Evolutionary conservation across 805 yeast genomes (phyloP).

Genomic region (Brettanomyces nanus): DNA sequence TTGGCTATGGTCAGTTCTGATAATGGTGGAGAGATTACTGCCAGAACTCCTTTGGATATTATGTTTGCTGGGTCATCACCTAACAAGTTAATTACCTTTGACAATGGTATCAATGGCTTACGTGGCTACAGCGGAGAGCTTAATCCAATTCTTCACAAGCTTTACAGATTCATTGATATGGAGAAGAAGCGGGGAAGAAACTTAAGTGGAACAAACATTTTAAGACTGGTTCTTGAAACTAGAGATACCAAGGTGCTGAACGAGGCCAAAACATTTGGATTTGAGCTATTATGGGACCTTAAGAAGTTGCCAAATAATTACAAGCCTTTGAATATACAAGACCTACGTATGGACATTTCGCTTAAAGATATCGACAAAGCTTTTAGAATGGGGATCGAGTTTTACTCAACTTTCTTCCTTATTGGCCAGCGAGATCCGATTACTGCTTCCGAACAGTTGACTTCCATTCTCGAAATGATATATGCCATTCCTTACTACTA

Average conservation of each 20-base stretch:
- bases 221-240: constrained; percentile 6
- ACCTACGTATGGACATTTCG: constrained; percentile 6
- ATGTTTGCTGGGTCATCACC: background rate
- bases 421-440: background rate
- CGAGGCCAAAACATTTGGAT: constrained; percentile 3
- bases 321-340: background rate
- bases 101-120: constrained; percentile 1
- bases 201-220: constrained; percentile 5
- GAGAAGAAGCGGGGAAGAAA: constrained; percentile 8
- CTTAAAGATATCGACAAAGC: constrained; percentile 2
- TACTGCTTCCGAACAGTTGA: background rate
- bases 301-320: background rate
- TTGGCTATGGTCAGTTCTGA: constrained; percentile 6
- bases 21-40: constrained; percentile 5
- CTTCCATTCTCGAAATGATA: constrained; percentile 3
- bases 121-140: constrained; percentile 4
- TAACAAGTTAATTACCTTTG: constrained; percentile 3
- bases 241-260: background rate
- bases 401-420: constrained; percentile 3
- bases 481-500: constrained; percentile 4
- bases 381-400: background rate
- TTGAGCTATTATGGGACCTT: constrained; percentile 2
- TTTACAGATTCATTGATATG: background rate
- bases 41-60: constrained; percentile 2
- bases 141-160: background rate